phyloP scores from a whole-genome alignment of 192 early-diverging fungal species.

The Linnemannia hyalina region DNA sequence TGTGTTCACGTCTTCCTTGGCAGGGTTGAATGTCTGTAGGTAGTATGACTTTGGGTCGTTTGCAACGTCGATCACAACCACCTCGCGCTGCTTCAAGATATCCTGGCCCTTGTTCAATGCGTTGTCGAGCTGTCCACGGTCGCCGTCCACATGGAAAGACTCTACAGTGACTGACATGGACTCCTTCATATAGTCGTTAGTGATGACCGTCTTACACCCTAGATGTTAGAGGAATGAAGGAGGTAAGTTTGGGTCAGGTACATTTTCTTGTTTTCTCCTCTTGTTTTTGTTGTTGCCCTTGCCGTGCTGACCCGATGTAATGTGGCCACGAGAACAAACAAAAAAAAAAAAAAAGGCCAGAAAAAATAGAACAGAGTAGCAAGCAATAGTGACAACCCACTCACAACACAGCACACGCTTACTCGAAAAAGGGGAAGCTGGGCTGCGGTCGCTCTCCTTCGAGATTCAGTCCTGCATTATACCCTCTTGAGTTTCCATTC shows the following conservation, averaged over 20 bases:
- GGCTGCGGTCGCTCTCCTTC: neutral
- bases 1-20: constrained; percentile 74
- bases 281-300: neutral
- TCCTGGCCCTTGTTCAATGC: constrained; percentile 61
- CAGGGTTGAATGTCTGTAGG: constrained; percentile 49
- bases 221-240: neutral
- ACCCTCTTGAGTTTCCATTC: neutral
- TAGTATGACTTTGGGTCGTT: constrained; percentile 64
- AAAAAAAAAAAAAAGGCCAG: constrained; percentile 7
- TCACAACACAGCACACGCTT: neutral
- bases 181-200: constrained; percentile 80
- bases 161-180: constrained; percentile 81
- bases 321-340: constrained; percentile 34
- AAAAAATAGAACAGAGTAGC: neutral
- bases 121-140: constrained; percentile 79
- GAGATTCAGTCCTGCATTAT: neutral
- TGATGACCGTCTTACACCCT: constrained; percentile 53
- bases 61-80: constrained; percentile 76
- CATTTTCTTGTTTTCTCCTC: neutral
- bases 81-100: constrained; percentile 72
- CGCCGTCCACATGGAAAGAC: constrained; percentile 75
- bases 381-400: neutral
- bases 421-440: neutral
- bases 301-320: neutral
- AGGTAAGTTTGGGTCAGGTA: neutral